phyloP scores from a whole-genome alignment of 768 basidiomycete species.

The Suillus discolor region DNA sequence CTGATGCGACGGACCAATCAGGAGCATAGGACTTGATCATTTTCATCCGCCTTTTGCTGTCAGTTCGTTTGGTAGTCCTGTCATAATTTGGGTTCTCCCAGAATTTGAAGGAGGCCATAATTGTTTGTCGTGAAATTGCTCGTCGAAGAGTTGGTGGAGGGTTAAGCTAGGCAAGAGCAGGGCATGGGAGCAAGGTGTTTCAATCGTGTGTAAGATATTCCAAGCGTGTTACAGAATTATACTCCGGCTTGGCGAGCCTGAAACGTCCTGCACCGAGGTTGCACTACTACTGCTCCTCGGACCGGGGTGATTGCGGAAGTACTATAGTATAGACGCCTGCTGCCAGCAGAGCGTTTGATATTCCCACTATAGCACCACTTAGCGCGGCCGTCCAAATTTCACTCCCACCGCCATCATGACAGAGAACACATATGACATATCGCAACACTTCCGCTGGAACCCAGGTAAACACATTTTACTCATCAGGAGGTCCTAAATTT shows the following conservation, averaged over 20 bases:
- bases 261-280: not conserved
- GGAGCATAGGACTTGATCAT: slow-evolving; percentile 69
- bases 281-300: not conserved
- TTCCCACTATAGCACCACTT: slow-evolving; percentile 3
- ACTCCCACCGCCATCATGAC: slow-evolving; percentile 12
- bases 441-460: slow-evolving; percentile 49
- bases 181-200: not conserved
- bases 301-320: not conserved
- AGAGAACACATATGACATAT: slow-evolving; percentile 15
- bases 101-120: slow-evolving; percentile 1
- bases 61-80: slow-evolving; percentile 20
- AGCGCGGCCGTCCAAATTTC: not conserved
- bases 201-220: not conserved
- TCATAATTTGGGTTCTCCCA: not conserved
- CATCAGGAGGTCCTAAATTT: slow-evolving; percentile 6
- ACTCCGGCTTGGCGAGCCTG: not conserved
- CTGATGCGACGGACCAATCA: slow-evolving; percentile 61
- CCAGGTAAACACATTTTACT: slow-evolving; percentile 42
- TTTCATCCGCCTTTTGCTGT: slow-evolving; percentile 35
- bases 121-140: slow-evolving; percentile 8
- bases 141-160: slow-evolving; percentile 19
- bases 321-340: not conserved
- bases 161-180: not conserved
- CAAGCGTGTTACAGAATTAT: not conserved
- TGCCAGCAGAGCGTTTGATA: slow-evolving; percentile 8